Conservation (phyloP, 2,329 filamentous ascomycete species). For the Pseudogymnoascus sp. region DNA sequence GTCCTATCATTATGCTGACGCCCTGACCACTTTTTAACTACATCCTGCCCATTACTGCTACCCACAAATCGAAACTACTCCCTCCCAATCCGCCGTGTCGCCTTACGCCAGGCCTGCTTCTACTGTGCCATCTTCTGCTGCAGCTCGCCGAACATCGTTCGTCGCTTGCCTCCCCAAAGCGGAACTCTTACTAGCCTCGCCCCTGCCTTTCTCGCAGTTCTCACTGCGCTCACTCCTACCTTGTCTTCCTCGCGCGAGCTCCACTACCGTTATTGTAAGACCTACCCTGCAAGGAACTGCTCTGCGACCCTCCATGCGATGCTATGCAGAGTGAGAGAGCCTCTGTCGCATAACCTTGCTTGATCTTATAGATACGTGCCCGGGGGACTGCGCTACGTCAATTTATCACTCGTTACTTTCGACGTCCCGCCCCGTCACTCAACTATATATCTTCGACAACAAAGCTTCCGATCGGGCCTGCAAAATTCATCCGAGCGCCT, state of each 20-base stretch:
- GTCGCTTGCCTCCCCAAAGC: background rate
- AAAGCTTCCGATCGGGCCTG: slow-evolving; percentile 1
- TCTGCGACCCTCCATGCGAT: background rate
- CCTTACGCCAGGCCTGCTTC: background rate
- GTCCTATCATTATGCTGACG: background rate
- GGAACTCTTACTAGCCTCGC: slow-evolving; percentile 1
- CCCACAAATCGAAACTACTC: background rate
- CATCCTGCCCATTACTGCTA: background rate
- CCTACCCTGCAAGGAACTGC: background rate
- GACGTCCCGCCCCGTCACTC: background rate
- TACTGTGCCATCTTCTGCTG: slow-evolving; percentile 3
- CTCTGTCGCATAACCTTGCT: background rate
- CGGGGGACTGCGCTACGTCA: background rate
- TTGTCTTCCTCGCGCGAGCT: background rate
- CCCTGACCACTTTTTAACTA: background rate
- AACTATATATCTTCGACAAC: slow-evolving; percentile 1
- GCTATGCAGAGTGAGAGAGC: background rate
- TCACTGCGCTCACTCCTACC: background rate
- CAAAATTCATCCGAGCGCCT: background rate
- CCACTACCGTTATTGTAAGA: background rate
- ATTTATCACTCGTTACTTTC: background rate
- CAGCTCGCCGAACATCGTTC: background rate
- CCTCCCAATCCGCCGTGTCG: background rate
- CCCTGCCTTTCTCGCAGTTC: background rate
- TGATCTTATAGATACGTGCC: slow-evolving; percentile 1